Percentiles rank a stretch among this genome's conserved stretches.
Evolutionary conservation across 2,329 filamentous ascomycete genomes (phyloP).

Genomic region (Diaporthe sp.): DNA sequence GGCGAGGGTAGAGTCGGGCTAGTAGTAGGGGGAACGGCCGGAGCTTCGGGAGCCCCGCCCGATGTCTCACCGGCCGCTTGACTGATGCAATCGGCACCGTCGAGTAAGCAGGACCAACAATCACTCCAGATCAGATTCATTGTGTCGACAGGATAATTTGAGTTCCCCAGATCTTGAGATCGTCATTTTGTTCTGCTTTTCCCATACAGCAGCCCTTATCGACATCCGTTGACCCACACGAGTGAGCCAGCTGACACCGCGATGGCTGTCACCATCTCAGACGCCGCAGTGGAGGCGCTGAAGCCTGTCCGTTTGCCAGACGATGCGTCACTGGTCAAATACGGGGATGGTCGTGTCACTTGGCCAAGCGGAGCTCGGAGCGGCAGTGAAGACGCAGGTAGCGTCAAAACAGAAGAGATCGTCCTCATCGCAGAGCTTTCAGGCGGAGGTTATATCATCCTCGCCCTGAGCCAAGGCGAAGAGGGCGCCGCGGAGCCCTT

Average conservation of each 20-base stretch:
- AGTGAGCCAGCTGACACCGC: neutral
- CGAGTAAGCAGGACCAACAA: slow-evolving; percentile 14
- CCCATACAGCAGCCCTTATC: neutral
- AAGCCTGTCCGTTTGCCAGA: slow-evolving; percentile 31
- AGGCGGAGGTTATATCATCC: slow-evolving; percentile 50
- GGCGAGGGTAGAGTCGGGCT: neutral
- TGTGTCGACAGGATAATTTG: neutral
- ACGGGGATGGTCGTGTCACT: slow-evolving; percentile 15
- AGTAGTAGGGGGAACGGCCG: neutral
- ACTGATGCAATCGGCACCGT: slow-evolving; percentile 27
- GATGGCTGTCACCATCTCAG: slow-evolving; percentile 35
- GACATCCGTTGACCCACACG: neutral
- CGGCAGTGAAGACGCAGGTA: slow-evolving; percentile 7
- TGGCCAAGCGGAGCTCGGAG: neutral
- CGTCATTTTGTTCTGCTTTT: neutral
- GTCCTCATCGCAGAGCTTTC: slow-evolving; percentile 45
- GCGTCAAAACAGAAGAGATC: slow-evolving; percentile 49
- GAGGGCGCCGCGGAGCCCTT: slow-evolving; percentile 46
- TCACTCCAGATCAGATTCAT: neutral
- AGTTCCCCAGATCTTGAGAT: neutral
- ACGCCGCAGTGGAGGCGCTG: slow-evolving; percentile 31
- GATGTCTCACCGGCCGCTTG: neutral
- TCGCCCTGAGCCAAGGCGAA: slow-evolving; percentile 54
- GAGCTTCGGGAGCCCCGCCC: slow-evolving; percentile 20
- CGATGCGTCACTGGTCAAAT: slow-evolving; percentile 29